A percentile compares a stretch with the other conserved stretches of the same genome.
phyloP scores from a whole-genome alignment of 371 early-diverging fungal species.

The Mucor racemosus region DNA sequence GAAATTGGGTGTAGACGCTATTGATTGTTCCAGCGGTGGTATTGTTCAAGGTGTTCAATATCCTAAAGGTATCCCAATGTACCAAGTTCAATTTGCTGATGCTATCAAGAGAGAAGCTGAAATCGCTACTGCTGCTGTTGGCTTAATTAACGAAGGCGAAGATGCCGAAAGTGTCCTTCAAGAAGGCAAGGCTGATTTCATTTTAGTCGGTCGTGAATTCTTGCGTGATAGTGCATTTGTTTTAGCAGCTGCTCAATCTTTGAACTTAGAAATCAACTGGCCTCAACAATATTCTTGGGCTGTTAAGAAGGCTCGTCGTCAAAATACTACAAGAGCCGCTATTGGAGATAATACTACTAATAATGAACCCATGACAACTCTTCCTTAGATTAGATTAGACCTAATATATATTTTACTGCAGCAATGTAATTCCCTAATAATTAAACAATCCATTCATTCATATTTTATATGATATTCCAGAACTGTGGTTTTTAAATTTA shows the following conservation, averaged over 20 bases:
- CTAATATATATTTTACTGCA: no score
- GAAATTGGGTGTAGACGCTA: slow-evolving; percentile 70
- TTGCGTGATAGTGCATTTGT: slow-evolving; percentile 74
- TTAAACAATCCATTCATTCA: no score
- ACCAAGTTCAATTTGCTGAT: slow-evolving; percentile 69
- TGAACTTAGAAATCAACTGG: slow-evolving; percentile 17
- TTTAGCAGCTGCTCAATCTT: slow-evolving; percentile 21
- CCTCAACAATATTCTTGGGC: slow-evolving; percentile 28
- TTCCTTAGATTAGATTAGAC: no score
- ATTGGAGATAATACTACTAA: neutral
- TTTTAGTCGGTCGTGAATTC: slow-evolving; percentile 74
- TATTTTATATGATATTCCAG: no score
- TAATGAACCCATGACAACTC: neutral
- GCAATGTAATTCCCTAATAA: no score
- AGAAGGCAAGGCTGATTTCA: slow-evolving; percentile 49
- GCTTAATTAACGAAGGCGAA: slow-evolving; percentile 66
- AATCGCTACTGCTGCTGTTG: slow-evolving; percentile 73
- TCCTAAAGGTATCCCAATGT: slow-evolving; percentile 52
- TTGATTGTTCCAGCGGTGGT: slow-evolving; percentile 78
- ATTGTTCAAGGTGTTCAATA: slow-evolving; percentile 58
- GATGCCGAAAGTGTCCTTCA: slow-evolving; percentile 48
- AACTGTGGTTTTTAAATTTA: no score
- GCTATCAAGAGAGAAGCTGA: slow-evolving; percentile 67
- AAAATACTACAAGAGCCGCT: neutral
- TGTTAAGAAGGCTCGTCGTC: slow-evolving; percentile 17